These are phyloP conservation scores for Gymnopus androsaceus DNA, from an alignment of 1,284 basidiomycete genomes.

Conservation along the genomic window DNA sequence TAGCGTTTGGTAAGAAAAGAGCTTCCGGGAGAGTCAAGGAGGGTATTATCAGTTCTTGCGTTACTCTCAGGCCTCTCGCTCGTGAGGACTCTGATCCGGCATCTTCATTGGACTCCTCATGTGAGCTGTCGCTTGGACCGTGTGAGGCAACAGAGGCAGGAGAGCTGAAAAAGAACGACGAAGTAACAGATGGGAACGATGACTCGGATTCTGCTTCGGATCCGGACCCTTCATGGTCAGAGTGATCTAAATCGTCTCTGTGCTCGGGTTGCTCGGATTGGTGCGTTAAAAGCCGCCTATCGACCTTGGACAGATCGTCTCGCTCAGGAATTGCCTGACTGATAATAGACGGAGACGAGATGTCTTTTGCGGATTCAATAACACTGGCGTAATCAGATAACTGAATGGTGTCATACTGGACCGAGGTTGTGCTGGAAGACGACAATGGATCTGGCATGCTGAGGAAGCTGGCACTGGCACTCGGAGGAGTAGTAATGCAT, in stretches of 20 bases:
- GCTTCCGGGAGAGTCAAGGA: conserved; percentile 14
- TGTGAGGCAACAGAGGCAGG: conserved; percentile 6
- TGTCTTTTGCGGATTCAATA: background rate
- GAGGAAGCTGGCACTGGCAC: conserved; percentile 9
- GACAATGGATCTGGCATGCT: conserved; percentile 13
- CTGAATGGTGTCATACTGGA: conserved; percentile 4
- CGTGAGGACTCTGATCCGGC: background rate
- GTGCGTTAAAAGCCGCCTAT: background rate
- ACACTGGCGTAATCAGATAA: background rate
- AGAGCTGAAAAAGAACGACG: conserved; percentile 18
- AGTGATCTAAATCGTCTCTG: background rate
- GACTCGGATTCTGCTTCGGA: conserved; percentile 12
- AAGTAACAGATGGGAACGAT: conserved; percentile 16
- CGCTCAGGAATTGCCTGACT: background rate
- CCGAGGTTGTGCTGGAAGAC: conserved; percentile 9
- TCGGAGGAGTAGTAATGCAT: background rate
- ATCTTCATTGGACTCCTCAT: conserved; percentile 8
- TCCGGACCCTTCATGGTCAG: conserved; percentile 4
- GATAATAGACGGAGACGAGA: background rate
- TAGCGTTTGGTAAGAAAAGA: background rate
- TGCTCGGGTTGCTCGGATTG: background rate
- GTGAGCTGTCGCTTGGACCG: background rate
- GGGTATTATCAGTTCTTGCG: conserved; percentile 11
- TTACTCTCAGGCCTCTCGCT: conserved; percentile 1
- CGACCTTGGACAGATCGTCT: background rate